Evolutionary conservation across 23 red algal species (phyloP).

Genomic region (Chondrus crispus): DNA sequence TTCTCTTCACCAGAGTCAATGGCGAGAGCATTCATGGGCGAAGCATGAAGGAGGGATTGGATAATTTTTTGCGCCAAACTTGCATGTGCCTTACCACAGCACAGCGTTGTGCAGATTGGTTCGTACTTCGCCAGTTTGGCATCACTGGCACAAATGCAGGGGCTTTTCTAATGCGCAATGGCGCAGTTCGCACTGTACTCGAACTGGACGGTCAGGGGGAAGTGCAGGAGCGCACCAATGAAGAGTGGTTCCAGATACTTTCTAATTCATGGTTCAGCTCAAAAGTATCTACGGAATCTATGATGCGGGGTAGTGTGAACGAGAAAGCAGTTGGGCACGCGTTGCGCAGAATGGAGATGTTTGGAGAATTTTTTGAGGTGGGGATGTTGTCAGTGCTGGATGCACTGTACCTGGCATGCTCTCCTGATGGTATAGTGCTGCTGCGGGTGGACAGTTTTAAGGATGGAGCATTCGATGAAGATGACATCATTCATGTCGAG

Average conservation of each 20-base stretch:
- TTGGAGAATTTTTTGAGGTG: neutral
- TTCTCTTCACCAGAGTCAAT: neutral
- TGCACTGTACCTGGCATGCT: neutral
- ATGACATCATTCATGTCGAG: neutral
- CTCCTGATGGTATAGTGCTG: neutral
- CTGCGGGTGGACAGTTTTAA: neutral
- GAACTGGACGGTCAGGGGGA: neutral
- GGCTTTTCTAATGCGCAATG: neutral
- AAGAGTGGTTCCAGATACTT: neutral
- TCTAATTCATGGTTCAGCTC: neutral
- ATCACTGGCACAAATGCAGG: neutral
- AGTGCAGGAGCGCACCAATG: neutral
- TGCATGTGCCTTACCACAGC: neutral
- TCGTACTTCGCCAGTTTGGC: neutral
- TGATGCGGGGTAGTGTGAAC: neutral
- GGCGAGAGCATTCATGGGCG: neutral
- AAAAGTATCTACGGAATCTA: neutral
- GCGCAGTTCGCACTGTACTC: neutral
- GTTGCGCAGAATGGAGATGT: neutral
- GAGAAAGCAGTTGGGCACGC: neutral
- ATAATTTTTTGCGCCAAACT: neutral
- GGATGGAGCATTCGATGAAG: neutral
- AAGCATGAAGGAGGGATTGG: neutral
- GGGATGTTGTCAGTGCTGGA: neutral
- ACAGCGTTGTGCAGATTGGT: slow-evolving; percentile 18